Percentiles rank a stretch among this genome's conserved stretches.
These are phyloP conservation scores for Gnetum montanum DNA, from an alignment of 75 land plant species.

Conservation along the genomic window DNA sequence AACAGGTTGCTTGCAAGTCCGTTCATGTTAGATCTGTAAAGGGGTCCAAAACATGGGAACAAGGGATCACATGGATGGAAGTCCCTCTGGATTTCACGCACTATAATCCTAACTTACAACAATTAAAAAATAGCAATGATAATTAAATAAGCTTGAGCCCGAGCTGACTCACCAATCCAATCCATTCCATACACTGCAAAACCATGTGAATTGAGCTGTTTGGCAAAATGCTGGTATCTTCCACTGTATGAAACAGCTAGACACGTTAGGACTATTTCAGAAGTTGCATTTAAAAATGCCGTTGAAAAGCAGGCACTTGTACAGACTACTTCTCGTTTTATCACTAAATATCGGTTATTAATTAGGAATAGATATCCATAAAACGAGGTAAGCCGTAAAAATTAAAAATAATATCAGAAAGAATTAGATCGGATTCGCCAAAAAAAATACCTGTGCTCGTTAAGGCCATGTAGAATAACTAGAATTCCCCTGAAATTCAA, in stretches of 20 bases:
- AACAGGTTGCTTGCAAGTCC: neutral
- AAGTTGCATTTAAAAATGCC: neutral
- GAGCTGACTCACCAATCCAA: conserved; percentile 90
- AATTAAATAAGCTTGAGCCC: too few relatives aligned
- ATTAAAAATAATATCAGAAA: neutral
- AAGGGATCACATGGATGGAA: conserved; percentile 3
- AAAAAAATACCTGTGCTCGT: conserved; percentile 78
- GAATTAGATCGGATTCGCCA: neutral
- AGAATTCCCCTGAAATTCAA: conserved; percentile 79
- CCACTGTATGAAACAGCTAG: conserved; percentile 49
- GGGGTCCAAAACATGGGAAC: too few relatives aligned
- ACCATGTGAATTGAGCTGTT: conserved; percentile 54
- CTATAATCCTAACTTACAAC: neutral
- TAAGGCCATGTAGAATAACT: conserved; percentile 80
- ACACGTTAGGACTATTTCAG: too few relatives aligned
- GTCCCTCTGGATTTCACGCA: neutral
- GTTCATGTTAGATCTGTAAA: too few relatives aligned
- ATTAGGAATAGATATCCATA: neutral
- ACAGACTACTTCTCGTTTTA: neutral
- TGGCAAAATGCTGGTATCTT: conserved; percentile 80
- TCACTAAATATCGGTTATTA: neutral
- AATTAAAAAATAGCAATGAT: neutral
- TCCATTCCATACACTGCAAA: conserved; percentile 98
- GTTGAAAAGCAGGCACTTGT: neutral
- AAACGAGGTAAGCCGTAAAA: neutral